Evolutionary conservation across 2,329 filamentous ascomycete genomes (phyloP), one percentile per base, ranked within the genome.

Genomic region (Trichoderma polysporum): DNA sequence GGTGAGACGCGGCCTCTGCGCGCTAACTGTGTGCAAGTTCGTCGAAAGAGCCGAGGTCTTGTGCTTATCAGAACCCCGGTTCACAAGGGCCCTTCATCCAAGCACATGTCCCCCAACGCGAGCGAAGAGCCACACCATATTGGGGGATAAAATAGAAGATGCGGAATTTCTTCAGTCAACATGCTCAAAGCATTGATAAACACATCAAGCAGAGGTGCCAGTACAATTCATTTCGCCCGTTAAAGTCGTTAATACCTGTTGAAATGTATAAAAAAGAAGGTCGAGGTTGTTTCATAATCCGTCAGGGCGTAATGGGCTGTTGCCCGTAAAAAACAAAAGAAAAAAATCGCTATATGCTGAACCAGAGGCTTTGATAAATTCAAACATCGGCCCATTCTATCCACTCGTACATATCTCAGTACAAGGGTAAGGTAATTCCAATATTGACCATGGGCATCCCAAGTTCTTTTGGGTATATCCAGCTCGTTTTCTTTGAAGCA

Each of bases 401-500:
- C 70, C 68, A 68, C 69, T 68, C 68, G 69, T 68, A 69, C 59
- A 59, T 71, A 67, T 73, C 73, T 68, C 69, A 71, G 70, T 69
- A 69, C 68, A 71, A 71, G 70, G 68, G 68, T 57, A 67, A 57
- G 69, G 56, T 56, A 63, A 66, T 69, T 69, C 57, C 60, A 69
- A 68, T 63, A 62, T 68, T 69, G 63, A 70, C 27, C 67, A 68
- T 61, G 70, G 61, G 64, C 66, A 67, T 60, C 63, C 56, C 60
- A 67, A 45, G 17, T 69, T 69, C 69, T 70, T 35, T 72, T 3
- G 68, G 62, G 69, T 65, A 64, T 77, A 77, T 78, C 74, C 76
- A 78, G 77, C 71, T 74, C 74, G 13, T 72, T 73, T 71, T 68
- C 70, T 71, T 67, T 70, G 66, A 70, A 73, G 68, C 35, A 53